Evolutionary conservation across 2,329 filamentous ascomycete genomes (phyloP).

Genomic region (Sarocladiaceae sp.): DNA sequence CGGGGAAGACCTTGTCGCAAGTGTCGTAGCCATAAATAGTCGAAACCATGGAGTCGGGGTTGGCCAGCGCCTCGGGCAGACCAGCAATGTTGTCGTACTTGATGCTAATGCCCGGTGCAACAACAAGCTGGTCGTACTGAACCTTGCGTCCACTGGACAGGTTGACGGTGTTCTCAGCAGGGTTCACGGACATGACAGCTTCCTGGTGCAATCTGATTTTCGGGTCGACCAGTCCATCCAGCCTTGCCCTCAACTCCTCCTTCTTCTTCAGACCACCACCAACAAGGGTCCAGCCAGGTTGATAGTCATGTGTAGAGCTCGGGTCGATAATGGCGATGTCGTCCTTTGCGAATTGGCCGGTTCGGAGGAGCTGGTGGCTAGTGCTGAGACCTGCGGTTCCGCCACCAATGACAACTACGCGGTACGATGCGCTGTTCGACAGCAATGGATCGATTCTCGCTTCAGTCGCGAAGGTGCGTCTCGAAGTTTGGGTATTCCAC

Average conservation of each 20-base stretch:
- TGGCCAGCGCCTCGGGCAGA: slow-evolving; percentile 48
- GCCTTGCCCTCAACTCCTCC: slow-evolving; percentile 48
- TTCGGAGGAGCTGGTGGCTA: slow-evolving; percentile 58
- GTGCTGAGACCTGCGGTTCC: neutral
- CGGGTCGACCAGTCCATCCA: slow-evolving; percentile 50
- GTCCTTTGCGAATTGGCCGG: slow-evolving; percentile 49
- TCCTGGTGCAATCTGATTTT: slow-evolving; percentile 52
- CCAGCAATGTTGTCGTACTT: slow-evolving; percentile 49
- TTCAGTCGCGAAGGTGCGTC: neutral
- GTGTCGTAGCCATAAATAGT: slow-evolving; percentile 55
- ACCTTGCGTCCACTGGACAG: slow-evolving; percentile 52
- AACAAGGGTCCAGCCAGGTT: slow-evolving; percentile 67
- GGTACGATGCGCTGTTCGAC: neutral
- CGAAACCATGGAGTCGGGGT: slow-evolving; percentile 44
- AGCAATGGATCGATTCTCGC: neutral
- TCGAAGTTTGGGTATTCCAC: neutral
- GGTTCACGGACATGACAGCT: slow-evolving; percentile 43
- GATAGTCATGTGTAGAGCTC: slow-evolving; percentile 60
- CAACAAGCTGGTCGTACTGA: slow-evolving; percentile 60
- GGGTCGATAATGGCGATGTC: slow-evolving; percentile 65
- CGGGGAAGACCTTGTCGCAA: slow-evolving; percentile 48
- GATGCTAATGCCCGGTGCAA: slow-evolving; percentile 54
- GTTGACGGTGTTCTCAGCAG: slow-evolving; percentile 52
- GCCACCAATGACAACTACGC: neutral
- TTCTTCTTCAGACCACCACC: slow-evolving; percentile 62